Conservation (phyloP, 2,329 filamentous ascomycete species). For the Paecilomyces fulvus region DNA sequence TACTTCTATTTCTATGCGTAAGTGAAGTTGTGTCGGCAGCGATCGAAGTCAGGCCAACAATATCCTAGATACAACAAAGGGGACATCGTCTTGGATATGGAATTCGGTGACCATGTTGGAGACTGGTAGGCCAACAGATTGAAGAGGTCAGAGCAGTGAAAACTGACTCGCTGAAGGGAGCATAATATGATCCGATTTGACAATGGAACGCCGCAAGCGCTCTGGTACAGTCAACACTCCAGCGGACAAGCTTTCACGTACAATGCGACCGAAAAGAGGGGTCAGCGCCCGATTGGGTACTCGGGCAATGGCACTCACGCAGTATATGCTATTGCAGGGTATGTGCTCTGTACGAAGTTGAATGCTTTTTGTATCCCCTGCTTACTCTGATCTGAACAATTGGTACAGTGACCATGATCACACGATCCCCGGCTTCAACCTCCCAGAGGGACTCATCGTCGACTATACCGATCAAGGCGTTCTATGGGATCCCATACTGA, state of each 20-base stretch:
- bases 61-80: slow-evolving; percentile 43
- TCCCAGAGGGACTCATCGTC: slow-evolving; percentile 45
- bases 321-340: slow-evolving; percentile 52
- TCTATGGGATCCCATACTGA: slow-evolving; percentile 53
- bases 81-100: slow-evolving; percentile 40
- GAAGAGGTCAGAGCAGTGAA: neutral
- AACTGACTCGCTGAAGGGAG: slow-evolving; percentile 38
- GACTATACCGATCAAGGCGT: slow-evolving; percentile 48
- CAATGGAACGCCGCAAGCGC: slow-evolving; percentile 44
- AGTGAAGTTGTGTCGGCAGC: slow-evolving; percentile 6
- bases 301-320: slow-evolving; percentile 56
- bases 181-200: slow-evolving; percentile 60
- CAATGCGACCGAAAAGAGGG: slow-evolving; percentile 45
- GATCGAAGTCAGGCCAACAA: neutral
- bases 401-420: slow-evolving; percentile 49
- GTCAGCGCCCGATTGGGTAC: slow-evolving; percentile 48
- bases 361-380: neutral
- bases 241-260: slow-evolving; percentile 58
- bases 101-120: slow-evolving; percentile 55
- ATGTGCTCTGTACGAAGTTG: slow-evolving; percentile 1
- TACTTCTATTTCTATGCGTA: slow-evolving; percentile 56
- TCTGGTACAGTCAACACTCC: slow-evolving; percentile 58
- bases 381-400: neutral
- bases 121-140: slow-evolving; percentile 42
- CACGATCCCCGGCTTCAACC: slow-evolving; percentile 52